Percentiles rank a stretch among this genome's conserved stretches.
Evolutionary conservation across 352 stramenopile genomes (phyloP).

Genomic region (Pythium insidiosum): DNA sequence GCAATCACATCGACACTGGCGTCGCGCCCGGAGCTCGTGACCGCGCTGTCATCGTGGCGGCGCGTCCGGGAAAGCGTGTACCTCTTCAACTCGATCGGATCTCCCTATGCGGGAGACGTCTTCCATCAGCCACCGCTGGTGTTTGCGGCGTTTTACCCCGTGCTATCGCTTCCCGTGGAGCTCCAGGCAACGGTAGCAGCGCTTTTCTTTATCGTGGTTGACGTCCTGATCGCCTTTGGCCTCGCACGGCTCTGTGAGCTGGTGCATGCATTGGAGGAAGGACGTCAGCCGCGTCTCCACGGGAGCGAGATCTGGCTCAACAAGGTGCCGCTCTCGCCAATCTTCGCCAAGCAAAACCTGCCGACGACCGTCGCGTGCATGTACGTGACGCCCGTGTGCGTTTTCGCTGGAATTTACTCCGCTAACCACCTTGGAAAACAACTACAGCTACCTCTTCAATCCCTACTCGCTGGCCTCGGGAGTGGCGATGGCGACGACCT

Average conservation of each 20-base stretch:
- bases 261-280: conserved; percentile 44
- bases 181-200: conserved; percentile 25
- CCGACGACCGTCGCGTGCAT: conserved; percentile 41
- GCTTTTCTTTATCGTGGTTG: conserved; percentile 36
- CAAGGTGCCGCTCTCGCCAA: conserved; percentile 57
- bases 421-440: too few relatives aligned
- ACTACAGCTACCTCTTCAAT: conserved; percentile 70
- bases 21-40: conserved; percentile 56
- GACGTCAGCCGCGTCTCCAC: conserved; percentile 19
- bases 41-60: conserved; percentile 46
- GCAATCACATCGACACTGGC: conserved; percentile 29
- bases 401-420: too few relatives aligned
- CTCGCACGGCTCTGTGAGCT: conserved; percentile 43
- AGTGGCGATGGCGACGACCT: conserved; percentile 62
- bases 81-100: conserved; percentile 32
- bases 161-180: conserved; percentile 18
- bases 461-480: conserved; percentile 64
- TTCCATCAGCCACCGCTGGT: conserved; percentile 80
- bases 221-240: conserved; percentile 46
- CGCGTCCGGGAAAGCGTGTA: conserved; percentile 55
- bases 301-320: conserved; percentile 65
- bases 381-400: conserved; percentile 11
- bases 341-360: conserved; percentile 39
- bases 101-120: conserved; percentile 67
- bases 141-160: conserved; percentile 54